Base-by-base conservation (phyloP, 345 rosid species). In the Populus tremula region DNA sequence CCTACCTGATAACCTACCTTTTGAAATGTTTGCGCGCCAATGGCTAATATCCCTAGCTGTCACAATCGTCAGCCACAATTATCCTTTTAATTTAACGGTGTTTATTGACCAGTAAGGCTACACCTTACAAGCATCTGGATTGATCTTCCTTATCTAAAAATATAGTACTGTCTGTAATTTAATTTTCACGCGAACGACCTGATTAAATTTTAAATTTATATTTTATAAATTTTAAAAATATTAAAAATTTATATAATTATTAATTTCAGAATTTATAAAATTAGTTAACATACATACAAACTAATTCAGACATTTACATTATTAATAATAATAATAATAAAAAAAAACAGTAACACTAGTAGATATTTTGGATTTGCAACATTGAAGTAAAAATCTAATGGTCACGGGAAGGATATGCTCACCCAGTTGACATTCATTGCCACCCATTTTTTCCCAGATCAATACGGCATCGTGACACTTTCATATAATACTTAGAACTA, bases 11-110 rank as follows among this genome's bases (percentile, higher is more conserved):
- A 69, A 75, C 68, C 65, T 35, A 49, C 25, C 74, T 21, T 85
- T 84, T 53, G 54, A 83, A 76, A 8, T 29, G 2, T 82, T 80
- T 33, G 77, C 31, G 78, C 87, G 86, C 82, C 83, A 82, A 73
- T 62, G 49, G 14, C 69, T 21, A 3, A n/a, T 76, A n/a, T 23
- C 4, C 20, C 54, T 21, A 16, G 62, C 38, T 59, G 64, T 62
- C 27, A 18, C 70, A 17, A 5, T 49, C 62, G 50, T 50, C 39
- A 31, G 66, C 78, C 65, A 49, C 72, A 23, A 8, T 2, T 6
- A 18, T 31, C 45, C 70, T 67, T 67, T 20, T 3, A 18, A 18
- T 67, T 20, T 3, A 18, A 18, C 70, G 39, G 70, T 35, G 41
- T 67, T 7, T 18, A 9, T 54, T 23, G 62, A 54, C 4, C 10